phyloP scores from a whole-genome alignment of 2,329 filamentous ascomycete genomes.

The Ophiosphaerella korrae region DNA sequence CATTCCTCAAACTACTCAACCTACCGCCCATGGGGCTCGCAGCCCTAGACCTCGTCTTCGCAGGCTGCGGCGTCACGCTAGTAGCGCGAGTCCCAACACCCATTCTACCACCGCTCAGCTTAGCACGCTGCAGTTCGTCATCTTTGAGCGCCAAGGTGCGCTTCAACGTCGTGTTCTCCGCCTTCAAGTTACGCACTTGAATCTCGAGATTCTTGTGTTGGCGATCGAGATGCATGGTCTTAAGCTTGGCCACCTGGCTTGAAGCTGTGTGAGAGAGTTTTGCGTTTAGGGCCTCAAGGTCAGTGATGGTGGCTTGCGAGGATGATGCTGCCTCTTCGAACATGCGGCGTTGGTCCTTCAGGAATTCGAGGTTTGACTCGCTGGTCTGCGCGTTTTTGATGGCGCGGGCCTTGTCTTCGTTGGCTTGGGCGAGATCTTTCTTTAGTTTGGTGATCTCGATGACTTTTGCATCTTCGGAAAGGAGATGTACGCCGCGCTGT shows the following conservation, averaged over 20 bases:
- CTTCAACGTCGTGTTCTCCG: constrained; percentile 19
- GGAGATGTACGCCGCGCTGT: constrained; percentile 20
- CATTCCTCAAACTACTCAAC: constrained; percentile 32
- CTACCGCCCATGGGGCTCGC: constrained; percentile 34
- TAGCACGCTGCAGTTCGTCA: constrained; percentile 28
- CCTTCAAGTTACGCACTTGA: constrained; percentile 9
- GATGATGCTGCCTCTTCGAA: constrained; percentile 19
- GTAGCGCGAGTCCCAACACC: constrained; percentile 35
- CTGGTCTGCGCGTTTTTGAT: constrained; percentile 39
- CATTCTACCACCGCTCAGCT: constrained; percentile 18
- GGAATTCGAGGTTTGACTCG: constrained; percentile 60
- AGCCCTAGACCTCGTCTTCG: constrained; percentile 31
- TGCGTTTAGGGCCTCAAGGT: constrained; percentile 18
- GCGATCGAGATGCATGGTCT: constrained; percentile 20
- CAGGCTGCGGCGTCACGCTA: constrained; percentile 36
- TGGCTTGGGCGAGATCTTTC: constrained; percentile 25
- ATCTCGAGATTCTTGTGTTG: constrained; percentile 12
- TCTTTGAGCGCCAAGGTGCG: constrained; percentile 24
- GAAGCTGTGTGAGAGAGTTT: constrained; percentile 25
- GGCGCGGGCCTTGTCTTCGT: constrained; percentile 25
- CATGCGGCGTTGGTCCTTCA: constrained; percentile 60
- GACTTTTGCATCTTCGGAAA: constrained; percentile 29
- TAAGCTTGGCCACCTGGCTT: constrained; percentile 22
- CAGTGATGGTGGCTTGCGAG: constrained; percentile 9
- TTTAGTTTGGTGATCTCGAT: constrained; percentile 29